phyloP scores from a whole-genome alignment of 352 stramenopile species.

The Globisporangium irregulare region DNA sequence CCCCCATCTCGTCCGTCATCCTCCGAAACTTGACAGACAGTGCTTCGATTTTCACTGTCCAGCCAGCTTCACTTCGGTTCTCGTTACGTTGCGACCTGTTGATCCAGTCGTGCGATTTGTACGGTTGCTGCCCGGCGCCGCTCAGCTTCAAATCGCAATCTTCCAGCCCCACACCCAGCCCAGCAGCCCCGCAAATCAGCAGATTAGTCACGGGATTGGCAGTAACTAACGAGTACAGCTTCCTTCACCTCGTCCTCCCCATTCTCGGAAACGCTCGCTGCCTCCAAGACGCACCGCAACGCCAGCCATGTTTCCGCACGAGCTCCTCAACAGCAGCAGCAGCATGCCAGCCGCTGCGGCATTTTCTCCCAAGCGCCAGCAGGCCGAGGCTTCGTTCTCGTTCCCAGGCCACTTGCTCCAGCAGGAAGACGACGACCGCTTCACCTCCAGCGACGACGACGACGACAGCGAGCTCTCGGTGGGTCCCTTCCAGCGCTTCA shows the following conservation, averaged over 20 bases:
- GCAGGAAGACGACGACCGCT: neutral
- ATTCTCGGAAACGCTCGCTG: neutral
- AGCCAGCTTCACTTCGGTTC: neutral
- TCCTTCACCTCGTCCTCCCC: neutral
- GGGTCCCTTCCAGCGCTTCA: constrained; percentile 10
- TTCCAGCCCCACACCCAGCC: neutral
- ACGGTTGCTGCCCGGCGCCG: neutral
- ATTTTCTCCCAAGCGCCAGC: neutral
- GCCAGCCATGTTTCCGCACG: neutral
- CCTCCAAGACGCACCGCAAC: neutral
- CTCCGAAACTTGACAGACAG: neutral
- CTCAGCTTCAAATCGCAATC: neutral
- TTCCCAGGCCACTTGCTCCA: neutral
- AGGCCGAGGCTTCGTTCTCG: neutral
- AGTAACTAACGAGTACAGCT: neutral
- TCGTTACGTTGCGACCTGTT: neutral
- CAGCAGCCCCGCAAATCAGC: neutral
- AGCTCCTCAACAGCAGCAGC: neutral
- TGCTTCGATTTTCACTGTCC: neutral
- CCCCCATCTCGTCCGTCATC: neutral
- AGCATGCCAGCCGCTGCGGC: neutral
- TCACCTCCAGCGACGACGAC: neutral
- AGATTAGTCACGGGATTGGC: neutral
- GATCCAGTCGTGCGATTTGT: constrained; percentile 1
- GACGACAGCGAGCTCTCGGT: neutral